Base-by-base conservation (phyloP, 1,139 yeast species). In the Suhomyces guaymorum region DNA sequence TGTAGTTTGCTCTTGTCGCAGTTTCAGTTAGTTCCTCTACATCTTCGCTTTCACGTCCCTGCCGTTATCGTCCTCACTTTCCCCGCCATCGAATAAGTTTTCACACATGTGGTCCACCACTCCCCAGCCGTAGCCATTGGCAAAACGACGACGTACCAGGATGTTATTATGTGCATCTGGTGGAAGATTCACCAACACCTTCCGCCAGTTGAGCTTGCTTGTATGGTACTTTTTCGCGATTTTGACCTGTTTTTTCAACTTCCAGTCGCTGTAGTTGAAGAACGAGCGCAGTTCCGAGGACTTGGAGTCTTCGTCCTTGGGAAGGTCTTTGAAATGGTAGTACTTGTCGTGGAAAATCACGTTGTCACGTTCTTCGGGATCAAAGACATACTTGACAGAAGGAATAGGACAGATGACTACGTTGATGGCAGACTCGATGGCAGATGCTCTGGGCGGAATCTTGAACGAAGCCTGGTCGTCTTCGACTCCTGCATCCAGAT, bases 311-410 rank as follows among this genome's bases (percentile, higher is more conserved):
- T 42, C 41, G 17, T 34, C 34, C 12, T 39, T 33, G 10, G 96
- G 96, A 2, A 84, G 59, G 47, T 82, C 85, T 3, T 67, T 59
- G 39, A 80, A 84, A 23, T 63, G 67, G 57, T 92, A 92, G 15
- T 78, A 65, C 47, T 82, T 78, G 54, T 92, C 98, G 56, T 92
- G 98, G 47, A 92, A 69, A 8, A 87, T 80, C 1, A 76, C 72
- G 22, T 73, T 75, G 17, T 66, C 62, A 24, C 96, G 65, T 1
- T 63, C 41, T 0, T 55, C 58, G 0, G 77, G 77, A 15, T 63
- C 50, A 24, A 57, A 42, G 10, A 71, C 54, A 41, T 49, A 70
- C 8, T 53, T 45, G 7, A 44, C 43, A 2, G 70, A 56, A 0
- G 77, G 77, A n/a, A 61, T 54, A 0, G 77, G 77, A 38, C 70